Base-by-base conservation (phyloP, 2,329 filamentous ascomycete species). In the Seiridium cupressi region DNA sequence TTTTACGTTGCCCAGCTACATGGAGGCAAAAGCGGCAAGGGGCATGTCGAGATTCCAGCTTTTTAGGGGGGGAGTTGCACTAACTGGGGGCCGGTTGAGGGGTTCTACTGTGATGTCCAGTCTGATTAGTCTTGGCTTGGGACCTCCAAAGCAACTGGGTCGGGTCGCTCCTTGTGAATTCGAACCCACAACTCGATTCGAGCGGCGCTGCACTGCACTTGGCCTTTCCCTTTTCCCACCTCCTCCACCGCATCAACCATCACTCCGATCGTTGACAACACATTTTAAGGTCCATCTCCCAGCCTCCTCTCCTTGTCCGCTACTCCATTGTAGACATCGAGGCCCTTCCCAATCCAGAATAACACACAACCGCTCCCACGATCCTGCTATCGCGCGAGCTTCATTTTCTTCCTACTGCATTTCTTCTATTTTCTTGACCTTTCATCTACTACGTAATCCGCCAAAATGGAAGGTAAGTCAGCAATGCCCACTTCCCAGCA, bases 391-490 rank as follows among this genome's bases (percentile, higher is more conserved):
- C 72, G 72, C 69, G 67, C 65, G 70, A 72, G 71, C 70, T 70
- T 64, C 63, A 68, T 66, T 66, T 65, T 64, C 62, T 63, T 68
- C 66, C 66, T 65, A 65, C 65, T 11, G 46, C 46, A 31, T 48
- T 70, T 61, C 62, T 46, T 61, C 61, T 64, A 61, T 59, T 44
- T 63, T 65, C 61, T 66, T 65, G 66, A 71, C 68, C 62, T 68
- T 72, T 72, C 68, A 61, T 62, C 66, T 65, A 59, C 72, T 72
- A 74, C 72, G 66, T 75, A 79, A 82, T 77, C 78, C 74, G 75
- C 76, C 79, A 80, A 76, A 75, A 85, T 85, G 83, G 83, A 89
- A 82, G 86, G 86, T 89, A 85, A 80, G 84, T 77, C 74, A 68
- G 73, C 64, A 66, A 64, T 65, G 26, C 57, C 46, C 46, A 13